Conservation (phyloP, 2,329 filamentous ascomycete genomes). For the Diaporthe sp. region DNA sequence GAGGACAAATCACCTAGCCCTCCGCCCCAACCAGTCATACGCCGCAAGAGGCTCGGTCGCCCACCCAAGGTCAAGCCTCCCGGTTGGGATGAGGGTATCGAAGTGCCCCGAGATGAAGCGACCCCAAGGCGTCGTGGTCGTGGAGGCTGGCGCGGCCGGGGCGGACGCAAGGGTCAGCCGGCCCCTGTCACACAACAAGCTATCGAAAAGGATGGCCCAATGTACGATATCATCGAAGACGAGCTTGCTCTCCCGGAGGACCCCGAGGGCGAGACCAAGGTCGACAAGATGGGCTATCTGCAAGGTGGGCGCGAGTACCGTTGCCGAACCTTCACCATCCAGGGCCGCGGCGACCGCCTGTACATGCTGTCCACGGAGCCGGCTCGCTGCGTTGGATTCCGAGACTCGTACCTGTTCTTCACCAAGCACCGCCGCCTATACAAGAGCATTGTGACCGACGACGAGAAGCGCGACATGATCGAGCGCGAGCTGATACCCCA, state of each 20-base stretch:
- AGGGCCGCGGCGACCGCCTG: conserved; percentile 83
- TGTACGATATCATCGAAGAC: conserved; percentile 90
- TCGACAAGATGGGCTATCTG: conserved; percentile 88
- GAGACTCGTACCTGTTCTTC: conserved; percentile 99
- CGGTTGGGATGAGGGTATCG: conserved; percentile 78
- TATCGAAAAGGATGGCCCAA: conserved; percentile 93
- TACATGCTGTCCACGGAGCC: conserved; percentile 99
- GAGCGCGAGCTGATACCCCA: conserved; percentile 95
- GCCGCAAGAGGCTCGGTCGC: conserved; percentile 84
- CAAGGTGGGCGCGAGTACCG: conserved; percentile 90
- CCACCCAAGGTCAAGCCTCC: conserved; percentile 87
- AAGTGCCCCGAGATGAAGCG: conserved; percentile 66
- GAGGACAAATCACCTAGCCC: conserved; percentile 65
- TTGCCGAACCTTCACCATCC: conserved; percentile 93
- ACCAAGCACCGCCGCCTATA: conserved; percentile 96
- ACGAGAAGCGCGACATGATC: conserved; percentile 97
- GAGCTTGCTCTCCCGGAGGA: conserved; percentile 92
- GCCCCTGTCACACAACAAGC: conserved; percentile 85
- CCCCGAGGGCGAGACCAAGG: conserved; percentile 89
- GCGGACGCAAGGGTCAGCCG: conserved; percentile 75
- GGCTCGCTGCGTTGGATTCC: conserved; percentile 94
- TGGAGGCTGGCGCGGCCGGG: conserved; percentile 78
- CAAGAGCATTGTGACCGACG: conserved; percentile 98
- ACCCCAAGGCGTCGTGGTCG: conserved; percentile 75
- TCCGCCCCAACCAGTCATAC: conserved; percentile 72